Percentiles rank a stretch among this genome's conserved stretches.
Evolutionary conservation across 202 grass and related monocot genomes (phyloP).

Genomic region (Hordeum pubiflorum): DNA sequence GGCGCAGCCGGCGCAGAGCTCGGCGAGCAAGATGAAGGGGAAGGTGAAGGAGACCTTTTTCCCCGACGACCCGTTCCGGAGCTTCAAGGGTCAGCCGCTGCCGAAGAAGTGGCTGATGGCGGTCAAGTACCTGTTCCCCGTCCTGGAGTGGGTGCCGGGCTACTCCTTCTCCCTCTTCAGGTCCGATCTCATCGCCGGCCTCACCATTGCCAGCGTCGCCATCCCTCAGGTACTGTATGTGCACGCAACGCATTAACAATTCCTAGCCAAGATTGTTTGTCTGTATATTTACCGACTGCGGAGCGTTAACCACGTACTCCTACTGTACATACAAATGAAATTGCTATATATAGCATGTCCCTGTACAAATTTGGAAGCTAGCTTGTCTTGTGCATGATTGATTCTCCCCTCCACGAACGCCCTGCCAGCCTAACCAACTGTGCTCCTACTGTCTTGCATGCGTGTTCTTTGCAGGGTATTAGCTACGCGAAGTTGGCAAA

Average conservation of each 20-base stretch:
- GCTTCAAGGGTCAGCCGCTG: too few relatives aligned
- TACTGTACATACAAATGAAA: too few relatives aligned
- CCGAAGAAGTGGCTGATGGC: too few relatives aligned
- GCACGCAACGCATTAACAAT: too few relatives aligned
- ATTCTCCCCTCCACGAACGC: neutral
- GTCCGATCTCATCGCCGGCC: conserved; percentile 75
- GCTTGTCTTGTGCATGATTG: too few relatives aligned
- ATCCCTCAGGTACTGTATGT: conserved; percentile 63
- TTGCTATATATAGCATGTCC: too few relatives aligned
- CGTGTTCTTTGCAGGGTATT: conserved; percentile 44
- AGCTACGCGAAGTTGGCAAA: conserved; percentile 92
- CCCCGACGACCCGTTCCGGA: conserved; percentile 73
- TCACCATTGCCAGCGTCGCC: conserved; percentile 92
- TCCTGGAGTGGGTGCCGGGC: too few relatives aligned
- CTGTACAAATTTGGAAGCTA: too few relatives aligned
- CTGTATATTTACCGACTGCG: too few relatives aligned
- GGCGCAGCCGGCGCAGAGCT: conserved; percentile 46
- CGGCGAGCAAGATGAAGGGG: conserved; percentile 54
- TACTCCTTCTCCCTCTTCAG: conserved; percentile 58
- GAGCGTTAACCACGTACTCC: too few relatives aligned
- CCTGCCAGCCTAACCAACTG: neutral
- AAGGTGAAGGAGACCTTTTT: conserved; percentile 90
- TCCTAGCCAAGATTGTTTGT: neutral
- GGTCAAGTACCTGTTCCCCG: too few relatives aligned
- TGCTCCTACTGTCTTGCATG: neutral